These are phyloP conservation scores for Prinsepia uniflora DNA, from an alignment of 306 rosid species.

Conservation along the genomic window DNA sequence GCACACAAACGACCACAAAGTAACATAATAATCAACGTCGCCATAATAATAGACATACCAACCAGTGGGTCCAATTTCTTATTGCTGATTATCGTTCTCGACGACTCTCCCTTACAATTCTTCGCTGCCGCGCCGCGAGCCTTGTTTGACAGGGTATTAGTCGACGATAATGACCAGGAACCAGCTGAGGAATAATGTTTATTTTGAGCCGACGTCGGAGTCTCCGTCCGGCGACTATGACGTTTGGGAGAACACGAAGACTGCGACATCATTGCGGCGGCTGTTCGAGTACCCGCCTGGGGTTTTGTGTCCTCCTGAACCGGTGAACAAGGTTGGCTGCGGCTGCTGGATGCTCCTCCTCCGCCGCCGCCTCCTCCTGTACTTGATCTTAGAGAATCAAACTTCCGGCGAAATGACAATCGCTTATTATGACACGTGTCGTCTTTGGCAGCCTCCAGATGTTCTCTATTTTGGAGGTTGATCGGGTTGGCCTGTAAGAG, in stretches of 20 bases:
- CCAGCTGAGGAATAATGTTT: not conserved
- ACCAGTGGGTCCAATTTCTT: constrained; percentile 29
- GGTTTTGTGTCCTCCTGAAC: not conserved
- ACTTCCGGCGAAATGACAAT: constrained; percentile 24
- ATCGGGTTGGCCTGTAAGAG: not conserved
- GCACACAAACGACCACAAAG: constrained; percentile 72
- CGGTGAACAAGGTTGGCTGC: constrained; percentile 26
- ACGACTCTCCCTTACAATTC: not conserved
- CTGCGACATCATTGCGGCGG: not conserved
- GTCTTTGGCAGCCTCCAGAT: constrained; percentile 17
- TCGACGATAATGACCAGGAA: not conserved
- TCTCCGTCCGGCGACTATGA: not conserved
- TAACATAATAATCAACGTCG: constrained; percentile 47
- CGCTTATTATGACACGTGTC: constrained; percentile 34
- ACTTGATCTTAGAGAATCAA: constrained; percentile 15
- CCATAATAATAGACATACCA: constrained; percentile 48
- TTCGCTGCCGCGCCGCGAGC: not conserved
- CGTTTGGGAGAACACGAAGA: constrained; percentile 2
- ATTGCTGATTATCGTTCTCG: not conserved
- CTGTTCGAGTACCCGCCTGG: not conserved
- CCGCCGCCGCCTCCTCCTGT: constrained; percentile 6
- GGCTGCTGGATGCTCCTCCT: not conserved
- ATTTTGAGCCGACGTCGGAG: not conserved
- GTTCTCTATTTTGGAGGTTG: constrained; percentile 18
- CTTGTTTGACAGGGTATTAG: not conserved